Conservation (phyloP, 2,329 filamentous ascomycete genomes). For the Epichloe hybrida region DNA sequence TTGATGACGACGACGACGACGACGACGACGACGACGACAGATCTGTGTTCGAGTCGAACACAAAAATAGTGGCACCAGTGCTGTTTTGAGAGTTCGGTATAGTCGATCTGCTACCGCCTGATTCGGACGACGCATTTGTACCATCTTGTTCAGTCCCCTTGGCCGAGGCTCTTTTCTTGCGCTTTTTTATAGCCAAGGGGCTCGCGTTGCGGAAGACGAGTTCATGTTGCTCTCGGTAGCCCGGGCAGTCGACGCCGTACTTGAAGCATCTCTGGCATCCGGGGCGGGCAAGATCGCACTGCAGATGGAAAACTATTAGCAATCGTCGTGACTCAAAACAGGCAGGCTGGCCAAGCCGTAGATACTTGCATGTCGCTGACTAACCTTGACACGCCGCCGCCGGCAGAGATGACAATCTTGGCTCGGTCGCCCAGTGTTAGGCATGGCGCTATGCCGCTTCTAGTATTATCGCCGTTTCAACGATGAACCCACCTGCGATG, state of each 20-base stretch:
- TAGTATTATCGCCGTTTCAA: not conserved
- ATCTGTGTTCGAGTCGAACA: constrained; percentile 1
- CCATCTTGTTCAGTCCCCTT: not conserved
- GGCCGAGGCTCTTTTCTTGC: constrained; percentile 15
- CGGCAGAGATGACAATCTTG: constrained; percentile 28
- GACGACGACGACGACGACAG: not conserved
- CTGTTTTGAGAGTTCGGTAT: constrained; percentile 1
- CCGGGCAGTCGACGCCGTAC: constrained; percentile 25
- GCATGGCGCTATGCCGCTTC: constrained; percentile 15
- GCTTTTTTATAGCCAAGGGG: constrained; percentile 16
- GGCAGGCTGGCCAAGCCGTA: not conserved
- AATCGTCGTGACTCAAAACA: too few species aligned
- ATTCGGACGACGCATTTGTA: not conserved
- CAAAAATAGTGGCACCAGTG: constrained; percentile 2
- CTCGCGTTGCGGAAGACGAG: constrained; percentile 25
- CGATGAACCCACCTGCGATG: not conserved
- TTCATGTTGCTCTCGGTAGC: constrained; percentile 25
- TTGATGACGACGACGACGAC: not conserved
- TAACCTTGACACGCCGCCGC: constrained; percentile 26
- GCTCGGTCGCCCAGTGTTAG: constrained; percentile 28
- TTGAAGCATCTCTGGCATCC: constrained; percentile 27
- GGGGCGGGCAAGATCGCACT: constrained; percentile 28
- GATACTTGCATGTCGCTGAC: constrained; percentile 5
- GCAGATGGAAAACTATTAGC: not conserved
- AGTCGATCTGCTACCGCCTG: not conserved